Evolutionary conservation across 1,284 basidiomycete species (phyloP), one percentile per base, ranked within the genome.

Genomic region (Rhodofomes roseus): DNA sequence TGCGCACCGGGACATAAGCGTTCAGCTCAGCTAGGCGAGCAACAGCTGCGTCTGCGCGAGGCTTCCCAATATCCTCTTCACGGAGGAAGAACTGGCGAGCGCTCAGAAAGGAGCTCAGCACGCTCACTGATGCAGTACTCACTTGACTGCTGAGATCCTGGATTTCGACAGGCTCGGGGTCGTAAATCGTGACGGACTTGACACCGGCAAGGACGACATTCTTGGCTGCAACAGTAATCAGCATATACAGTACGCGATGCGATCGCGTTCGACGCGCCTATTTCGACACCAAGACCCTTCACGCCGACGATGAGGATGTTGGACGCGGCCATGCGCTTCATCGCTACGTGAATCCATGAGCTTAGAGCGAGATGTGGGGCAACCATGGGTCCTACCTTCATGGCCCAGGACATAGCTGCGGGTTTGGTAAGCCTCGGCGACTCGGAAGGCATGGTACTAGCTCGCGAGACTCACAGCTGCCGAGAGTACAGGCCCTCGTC

Each of bases 241-340:
- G n/a, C 43, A 40, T 55, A 40, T 50, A 55, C 31, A 41, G 22
- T 54, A 20, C 39, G 7, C 23, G 14, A 57, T 27, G 20, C 55
- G n/a, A 51, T 51, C 48, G 54, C 29, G 20, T 53, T 48, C 60
- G 74, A 65, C 80, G 68, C 68, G 92, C 95, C 95, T 70, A 99
- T 97, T 77, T 99, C 97, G 59, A 94, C 94, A 61, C 97, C 97
- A 61, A 99, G 79, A 63, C 97, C 97, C 66, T 92, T 90, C 73
- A 96, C 77, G 34, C 97, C 97, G 48, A 98, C 90, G 66, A 99
- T 88, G 63, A 99, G 86, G 52, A 99, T 92, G 73, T 98, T 97
- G 58, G 96, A 98, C 29, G 85, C 82, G 8, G 97, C 96, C 97
- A 99, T 99, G 72, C 90, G 92, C 83, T 98, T 98, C 97, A 99